Base-by-base conservation (phyloP, 2,329 filamentous ascomycete genomes). In the Claviceps spartinae region DNA sequence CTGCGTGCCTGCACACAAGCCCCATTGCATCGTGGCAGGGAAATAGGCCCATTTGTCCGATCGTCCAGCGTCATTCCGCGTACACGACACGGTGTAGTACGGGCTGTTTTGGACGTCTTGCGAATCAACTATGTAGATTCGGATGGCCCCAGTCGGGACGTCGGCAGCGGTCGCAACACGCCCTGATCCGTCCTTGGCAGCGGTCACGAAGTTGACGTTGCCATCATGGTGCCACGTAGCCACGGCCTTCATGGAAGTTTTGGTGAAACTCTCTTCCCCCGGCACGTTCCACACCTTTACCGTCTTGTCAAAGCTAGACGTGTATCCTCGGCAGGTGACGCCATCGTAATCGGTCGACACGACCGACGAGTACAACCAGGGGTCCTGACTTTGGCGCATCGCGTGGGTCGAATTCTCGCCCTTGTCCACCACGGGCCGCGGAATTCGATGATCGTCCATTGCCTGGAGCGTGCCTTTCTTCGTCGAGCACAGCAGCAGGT, bases 21-120 rank as follows among this genome's bases (percentile, higher is more conserved):
- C 81, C 80, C 81, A 84, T 59, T 79, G 77, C 61, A 83, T 76
- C 0, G 80, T 81, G 0, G 81, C 77, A 0, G 81, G 81, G 53
- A 71, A 80, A 58, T 83, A 83, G 0, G 76, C 76, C 81, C 81
- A 84, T 50, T 73, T 75, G 8, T 74, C 71, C 5, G 62, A 63
- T 9, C 55, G 57, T 40, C 64, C 56, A 6, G 63, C 62, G 48
- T 69, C 64, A 13, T 52, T 65, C 57, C 60, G 65, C 0, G 68
- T 65, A 57, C 72, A 75, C 1, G 72, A 74, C 30, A 73, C 66
- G 0, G 66, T 61, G 3, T 60, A 55, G 45, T 68, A 75, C 0
- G 59, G 49, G 55, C 70, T 73, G 1, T 56, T 52, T 0, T 64
- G 62, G 13, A 74, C 57, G 37, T 73, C 60, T 5, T 62, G 48